Percentiles rank a stretch among this genome's conserved stretches.
Conservation (phyloP, 2,329 filamentous ascomycete species). For the Hypoxylon sp. region DNA sequence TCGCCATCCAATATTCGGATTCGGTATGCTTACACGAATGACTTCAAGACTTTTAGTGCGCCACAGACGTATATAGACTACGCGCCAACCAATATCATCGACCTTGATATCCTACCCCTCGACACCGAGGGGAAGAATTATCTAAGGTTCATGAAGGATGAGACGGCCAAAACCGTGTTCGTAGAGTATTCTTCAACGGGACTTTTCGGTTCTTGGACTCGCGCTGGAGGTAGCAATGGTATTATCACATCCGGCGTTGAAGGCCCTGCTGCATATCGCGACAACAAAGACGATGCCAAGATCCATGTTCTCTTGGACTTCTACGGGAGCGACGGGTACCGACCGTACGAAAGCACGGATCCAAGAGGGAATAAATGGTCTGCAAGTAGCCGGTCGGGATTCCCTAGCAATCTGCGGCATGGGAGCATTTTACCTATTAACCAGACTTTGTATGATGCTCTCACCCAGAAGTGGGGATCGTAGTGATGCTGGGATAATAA, state of each 20-base stretch:
- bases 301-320: conserved; percentile 67
- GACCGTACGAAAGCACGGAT: conserved; percentile 63
- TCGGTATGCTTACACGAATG: conserved; percentile 68
- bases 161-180: conserved; percentile 67
- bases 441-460: conserved; percentile 59
- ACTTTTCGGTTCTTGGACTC: conserved; percentile 67
- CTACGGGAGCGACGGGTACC: conserved; percentile 64
- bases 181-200: conserved; percentile 64
- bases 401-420: conserved; percentile 66
- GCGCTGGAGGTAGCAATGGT: conserved; percentile 61
- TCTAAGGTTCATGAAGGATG: conserved; percentile 70
- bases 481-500: conserved; percentile 6
- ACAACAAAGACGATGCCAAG: conserved; percentile 59
- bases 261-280: conserved; percentile 62
- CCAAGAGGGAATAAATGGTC: conserved; percentile 63
- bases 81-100: conserved; percentile 65
- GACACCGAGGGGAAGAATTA: conserved; percentile 60
- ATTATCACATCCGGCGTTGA: conserved; percentile 62
- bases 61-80: conserved; percentile 67
- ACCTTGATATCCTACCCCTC: conserved; percentile 69
- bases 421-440: conserved; percentile 66
- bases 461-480: conserved; percentile 58
- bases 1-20: conserved; percentile 62
- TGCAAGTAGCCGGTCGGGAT: conserved; percentile 59
- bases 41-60: conserved; percentile 67